Evolutionary conservation across 345 rosid species (phyloP), one percentile per base, ranked within the genome.

Genomic region (Pugionium cornutum): DNA sequence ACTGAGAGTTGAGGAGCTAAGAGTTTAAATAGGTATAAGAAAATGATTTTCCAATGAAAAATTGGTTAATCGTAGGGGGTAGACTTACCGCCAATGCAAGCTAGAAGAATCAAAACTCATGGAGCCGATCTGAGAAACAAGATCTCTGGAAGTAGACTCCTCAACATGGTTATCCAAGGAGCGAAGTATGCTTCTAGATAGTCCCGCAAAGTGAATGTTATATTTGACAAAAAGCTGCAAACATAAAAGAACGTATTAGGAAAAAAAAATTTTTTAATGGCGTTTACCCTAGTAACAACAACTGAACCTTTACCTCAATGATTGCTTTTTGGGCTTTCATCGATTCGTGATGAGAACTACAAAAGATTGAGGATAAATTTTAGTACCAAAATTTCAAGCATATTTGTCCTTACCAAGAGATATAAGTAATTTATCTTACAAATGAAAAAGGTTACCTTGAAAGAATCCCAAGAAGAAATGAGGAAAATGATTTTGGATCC

Each of bases 221-320:
- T 84, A 94, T 79, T 88, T 90, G 83, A 94, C 99, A 84, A 94
- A 94, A 64, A 94, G 91, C 99, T 94, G 96, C 74, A 58, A 57
- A 54, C 53, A 72, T 8, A 42, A 31, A n/a, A 67, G 46, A 18
- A 18, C 18, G 0, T 18, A 11, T 6, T 6, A 59, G 64, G 36
- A 46, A 54, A 25, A 7, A 53, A 64, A 33, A 30, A 40, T 9
- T 3, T 45, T 53, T 40, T 9, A 50, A 32, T 35, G 28, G 9
- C 36, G 28, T 39, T 53, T 11, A 42, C 36, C 32, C 48, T 36
- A 36, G 39, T 34, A 45, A 25, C 52, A 58, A 54, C 54, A 58
- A 62, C 43, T 35, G 74, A 66, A 34, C 64, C 49, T 42, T 80
- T 81, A 94, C 99, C 86, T 90, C 97, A 78, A 75, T 90, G 69